Conservation (phyloP, 2,329 filamentous ascomycete genomes). For the Exophiala phaeomuriformis region DNA sequence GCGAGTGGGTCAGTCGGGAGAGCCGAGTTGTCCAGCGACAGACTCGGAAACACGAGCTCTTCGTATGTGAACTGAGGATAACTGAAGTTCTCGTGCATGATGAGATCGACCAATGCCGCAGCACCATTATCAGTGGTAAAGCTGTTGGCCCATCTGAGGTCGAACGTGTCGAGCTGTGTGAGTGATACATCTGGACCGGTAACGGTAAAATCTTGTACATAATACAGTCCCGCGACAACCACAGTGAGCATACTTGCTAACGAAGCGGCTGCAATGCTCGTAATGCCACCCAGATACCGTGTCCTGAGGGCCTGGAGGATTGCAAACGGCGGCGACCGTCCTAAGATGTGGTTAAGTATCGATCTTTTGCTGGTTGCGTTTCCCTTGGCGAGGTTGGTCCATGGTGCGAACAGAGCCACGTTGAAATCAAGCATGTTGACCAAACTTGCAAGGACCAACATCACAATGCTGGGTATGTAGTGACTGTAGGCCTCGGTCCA, state of each 20-base stretch:
- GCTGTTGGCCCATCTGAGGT: conserved; percentile 23
- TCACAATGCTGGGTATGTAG: conserved; percentile 29
- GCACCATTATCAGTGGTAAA: conserved; percentile 23
- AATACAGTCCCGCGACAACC: conserved; percentile 31
- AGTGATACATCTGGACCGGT: conserved; percentile 25
- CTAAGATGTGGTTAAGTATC: conserved; percentile 24
- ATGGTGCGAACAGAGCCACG: conserved; percentile 24
- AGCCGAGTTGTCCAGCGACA: conserved; percentile 17
- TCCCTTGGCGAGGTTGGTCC: conserved; percentile 17
- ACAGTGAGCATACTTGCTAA: conserved; percentile 27
- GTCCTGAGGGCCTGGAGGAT: conserved; percentile 18
- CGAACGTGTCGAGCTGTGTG: conserved; percentile 29
- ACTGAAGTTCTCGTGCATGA: conserved; percentile 23
- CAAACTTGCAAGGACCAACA: conserved; percentile 23
- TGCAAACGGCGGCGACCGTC: conserved; percentile 19
- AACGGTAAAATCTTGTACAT: conserved; percentile 25
- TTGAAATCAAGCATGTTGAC: conserved; percentile 27
- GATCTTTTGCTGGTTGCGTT: conserved; percentile 19
- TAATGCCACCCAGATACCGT: conserved; percentile 24
- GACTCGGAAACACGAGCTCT: conserved; percentile 22
- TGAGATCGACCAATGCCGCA: conserved; percentile 19
- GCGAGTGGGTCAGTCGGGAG: conserved; percentile 8
- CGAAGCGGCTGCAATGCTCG: conserved; percentile 24
- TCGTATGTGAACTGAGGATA: conserved; percentile 24
- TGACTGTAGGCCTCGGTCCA: conserved; percentile 29